Base-by-base conservation (phyloP, 108 stramenopile genomes). In the Mayamaea pseudoterrestris region DNA sequence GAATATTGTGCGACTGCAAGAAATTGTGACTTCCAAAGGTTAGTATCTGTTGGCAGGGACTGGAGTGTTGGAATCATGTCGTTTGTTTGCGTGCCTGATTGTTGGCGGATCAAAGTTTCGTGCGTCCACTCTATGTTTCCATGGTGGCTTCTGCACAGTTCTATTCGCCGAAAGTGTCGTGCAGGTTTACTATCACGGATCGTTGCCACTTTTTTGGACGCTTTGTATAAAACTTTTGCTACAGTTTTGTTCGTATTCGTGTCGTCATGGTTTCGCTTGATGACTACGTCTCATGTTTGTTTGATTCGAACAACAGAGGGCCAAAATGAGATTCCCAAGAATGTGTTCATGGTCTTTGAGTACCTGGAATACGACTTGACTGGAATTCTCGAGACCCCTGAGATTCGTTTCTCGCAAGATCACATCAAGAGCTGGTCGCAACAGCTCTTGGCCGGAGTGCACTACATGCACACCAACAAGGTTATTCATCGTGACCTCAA, bases 321-420 rank as follows among this genome's bases (percentile, higher is more conserved):
- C 53, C 52, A 74, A 71, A 82, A 78, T 55, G 40, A 55, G 20
- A 67, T 88, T 36, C 91, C 91, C 26, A 85, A 83, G 46, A 80
- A 87, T 65, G 79, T 96, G 14, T 96, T 80, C 61, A 85, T 96
- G 76, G 95, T 93, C 12, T 96, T 96, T 59, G 95, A 96, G 61
- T 96, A 93, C 50, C 71, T 88, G 9, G 86, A 88, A 44, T 91
- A 79, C 54, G 94, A 96, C 52, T 67, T 96, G 23, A 80, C 75
- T 17, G 90, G 87, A 2, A 61, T 93, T 22, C 65, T 89, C 27
- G 78, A 86, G 44, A 83, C 91, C 6, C 66, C 67, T 22, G 85
- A 93, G 52, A 86, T 93, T 54, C 74, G 71, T 18, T 36, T 93
- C 21, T 73, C 75, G 9, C 71, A 76, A 52, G 86, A 86, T 66